Evolutionary conservation across 2,329 filamentous ascomycete genomes (phyloP).

Genomic region (Diplodia sapinea): DNA sequence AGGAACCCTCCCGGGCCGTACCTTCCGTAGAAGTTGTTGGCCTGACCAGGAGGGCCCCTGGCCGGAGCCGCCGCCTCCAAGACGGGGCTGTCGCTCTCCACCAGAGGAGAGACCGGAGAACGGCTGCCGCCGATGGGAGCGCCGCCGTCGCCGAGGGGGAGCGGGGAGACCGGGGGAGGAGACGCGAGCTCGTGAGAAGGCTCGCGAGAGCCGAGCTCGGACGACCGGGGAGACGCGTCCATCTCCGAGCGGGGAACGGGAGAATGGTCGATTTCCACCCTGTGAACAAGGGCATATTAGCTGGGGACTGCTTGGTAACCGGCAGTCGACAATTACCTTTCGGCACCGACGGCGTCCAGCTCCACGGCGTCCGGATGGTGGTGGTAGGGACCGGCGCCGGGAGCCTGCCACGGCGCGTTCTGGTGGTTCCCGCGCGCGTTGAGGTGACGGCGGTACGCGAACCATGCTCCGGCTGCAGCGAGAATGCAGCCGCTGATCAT

Average conservation of each 20-base stretch:
- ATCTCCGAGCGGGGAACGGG: background rate
- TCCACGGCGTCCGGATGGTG: background rate
- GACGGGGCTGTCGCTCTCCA: background rate
- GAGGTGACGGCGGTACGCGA: background rate
- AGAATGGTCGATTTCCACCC: background rate
- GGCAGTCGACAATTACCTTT: background rate
- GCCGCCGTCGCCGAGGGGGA: background rate
- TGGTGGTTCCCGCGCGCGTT: no score
- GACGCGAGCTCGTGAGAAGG: background rate
- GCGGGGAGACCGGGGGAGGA: background rate
- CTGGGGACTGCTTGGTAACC: background rate
- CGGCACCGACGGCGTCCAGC: background rate
- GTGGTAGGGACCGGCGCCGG: background rate
- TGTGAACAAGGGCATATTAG: background rate
- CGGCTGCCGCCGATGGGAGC: background rate
- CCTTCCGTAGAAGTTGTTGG: background rate
- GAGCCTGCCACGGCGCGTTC: background rate
- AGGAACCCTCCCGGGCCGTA: conserved; percentile 11
- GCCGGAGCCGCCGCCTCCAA: background rate
- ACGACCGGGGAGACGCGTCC: background rate
- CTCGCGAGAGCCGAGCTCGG: background rate
- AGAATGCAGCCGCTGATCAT: background rate
- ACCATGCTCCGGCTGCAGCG: background rate
- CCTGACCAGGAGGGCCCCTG: background rate
- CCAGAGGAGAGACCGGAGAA: background rate